Base-by-base conservation (phyloP, 2,329 filamentous ascomycete genomes). In the Pestalotiopsis sp. region DNA sequence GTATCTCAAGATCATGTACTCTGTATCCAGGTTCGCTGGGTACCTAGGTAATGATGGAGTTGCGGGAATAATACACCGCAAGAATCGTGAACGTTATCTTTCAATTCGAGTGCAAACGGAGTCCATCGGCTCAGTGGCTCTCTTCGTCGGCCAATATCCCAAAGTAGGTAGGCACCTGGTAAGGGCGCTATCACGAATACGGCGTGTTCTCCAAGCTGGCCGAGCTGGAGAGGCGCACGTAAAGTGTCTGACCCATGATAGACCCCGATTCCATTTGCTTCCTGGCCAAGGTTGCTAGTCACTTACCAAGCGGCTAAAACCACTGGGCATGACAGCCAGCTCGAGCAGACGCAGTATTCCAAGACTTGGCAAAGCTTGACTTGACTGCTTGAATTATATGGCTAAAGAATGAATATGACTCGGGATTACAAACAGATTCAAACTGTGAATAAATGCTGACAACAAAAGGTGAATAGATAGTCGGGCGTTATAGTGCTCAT, bases 351-450 rank as follows among this genome's bases (percentile, higher is more conserved):
- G 17, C 11, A 20, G 9, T 23, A 13, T 36, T 13, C 31, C 59
- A 40, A 36, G 31, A 40, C 59, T 62, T 62, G 59, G 59, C 59
- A 62, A 62, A 62, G 59, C 59, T 62, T 62, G 59, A 62, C 27
- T 13, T 20, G 31, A 62, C 59, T 38, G 5, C 59, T 40, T n/a
- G 59, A 25, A 36, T 36, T 36, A 36, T 36, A 36, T 36, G 31
- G 31, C 31, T 36, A 2, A 36, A 36, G 31, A 36, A 36, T 36
- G 31, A 36, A 9, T 2, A 36, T 36, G 6, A 7, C 7, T 9
- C 7, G 31, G 9, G 31, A 36, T 36, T 36, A 36, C 7, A 36
- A 36, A 36, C 31, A 36, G 31, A 36, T 36, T 36, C 31, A 36
- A 36, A 36, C 31, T 36, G 7, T 36, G 31, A 36, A 36, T 9